phyloP scores from a whole-genome alignment of 2,329 filamentous ascomycete species.

The Chalaropsis ovoidea region DNA sequence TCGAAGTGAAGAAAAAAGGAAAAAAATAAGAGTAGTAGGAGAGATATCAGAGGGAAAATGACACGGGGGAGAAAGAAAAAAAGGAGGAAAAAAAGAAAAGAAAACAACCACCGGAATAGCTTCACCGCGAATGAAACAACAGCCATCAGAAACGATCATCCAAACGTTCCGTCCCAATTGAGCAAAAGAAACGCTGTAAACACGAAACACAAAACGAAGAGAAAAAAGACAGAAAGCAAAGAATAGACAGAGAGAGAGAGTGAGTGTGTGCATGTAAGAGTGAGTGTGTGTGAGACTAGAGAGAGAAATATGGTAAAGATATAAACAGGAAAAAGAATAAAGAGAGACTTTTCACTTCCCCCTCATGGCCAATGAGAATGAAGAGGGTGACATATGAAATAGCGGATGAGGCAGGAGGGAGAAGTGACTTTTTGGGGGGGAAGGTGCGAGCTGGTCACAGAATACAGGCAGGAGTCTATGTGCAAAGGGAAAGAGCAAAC shows the following conservation, averaged over 20 bases:
- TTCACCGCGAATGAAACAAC: slow-evolving; percentile 2
- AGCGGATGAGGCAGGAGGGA: background rate
- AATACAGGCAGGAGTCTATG: background rate
- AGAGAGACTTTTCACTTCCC: background rate
- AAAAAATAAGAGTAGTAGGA: background rate
- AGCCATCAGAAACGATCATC: slow-evolving; percentile 17
- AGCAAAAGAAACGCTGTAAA: slow-evolving; percentile 3
- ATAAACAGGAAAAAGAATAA: slow-evolving; percentile 2
- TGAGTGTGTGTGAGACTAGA: background rate
- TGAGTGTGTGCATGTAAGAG: background rate
- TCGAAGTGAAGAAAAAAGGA: background rate
- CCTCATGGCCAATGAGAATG: background rate
- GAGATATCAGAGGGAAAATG: background rate
- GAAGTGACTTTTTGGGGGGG: background rate
- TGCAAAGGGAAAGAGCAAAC: slow-evolving; percentile 8
- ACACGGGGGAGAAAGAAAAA: background rate
- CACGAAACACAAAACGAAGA: background rate
- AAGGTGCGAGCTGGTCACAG: background rate
- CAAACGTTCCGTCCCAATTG: slow-evolving; percentile 13
- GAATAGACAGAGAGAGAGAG: background rate
- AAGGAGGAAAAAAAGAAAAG: background rate
- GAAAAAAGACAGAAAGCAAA: background rate
- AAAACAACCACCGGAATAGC: background rate
- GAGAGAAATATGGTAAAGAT: slow-evolving; percentile 4
- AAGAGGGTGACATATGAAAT: slow-evolving; percentile 6